phyloP scores from a whole-genome alignment of 225 moss, liverwort and hornwort species.

The Sphagnum contortum region DNA sequence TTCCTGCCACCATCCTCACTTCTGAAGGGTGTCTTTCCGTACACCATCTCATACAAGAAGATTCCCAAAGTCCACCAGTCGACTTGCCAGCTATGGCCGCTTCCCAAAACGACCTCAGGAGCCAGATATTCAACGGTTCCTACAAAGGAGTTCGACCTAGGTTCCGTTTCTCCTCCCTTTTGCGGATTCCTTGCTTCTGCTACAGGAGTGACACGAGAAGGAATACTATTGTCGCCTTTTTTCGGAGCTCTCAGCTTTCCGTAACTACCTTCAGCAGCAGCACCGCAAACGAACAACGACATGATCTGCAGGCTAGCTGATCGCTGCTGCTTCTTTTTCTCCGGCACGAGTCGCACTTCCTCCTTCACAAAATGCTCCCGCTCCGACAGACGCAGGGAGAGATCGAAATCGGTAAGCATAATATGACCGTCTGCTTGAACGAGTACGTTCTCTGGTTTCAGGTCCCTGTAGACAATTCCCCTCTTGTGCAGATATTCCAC shows the following conservation, averaged over 20 bases:
- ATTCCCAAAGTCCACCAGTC: constrained; percentile 55
- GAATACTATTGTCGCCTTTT: too few species aligned
- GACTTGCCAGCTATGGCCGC: constrained; percentile 34
- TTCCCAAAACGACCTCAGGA: constrained; percentile 39
- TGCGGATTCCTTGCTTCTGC: constrained; percentile 1
- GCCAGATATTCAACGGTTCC: constrained; percentile 47
- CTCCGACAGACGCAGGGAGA: constrained; percentile 23
- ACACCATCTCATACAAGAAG: constrained; percentile 34
- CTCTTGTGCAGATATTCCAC: constrained; percentile 36
- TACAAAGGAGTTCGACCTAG: constrained; percentile 30
- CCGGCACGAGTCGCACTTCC: constrained; percentile 9
- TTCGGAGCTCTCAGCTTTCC: too few species aligned
- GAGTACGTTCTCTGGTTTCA: constrained; percentile 56
- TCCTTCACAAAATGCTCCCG: neutral
- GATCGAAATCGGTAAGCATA: constrained; percentile 50
- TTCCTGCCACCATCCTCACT: constrained; percentile 19
- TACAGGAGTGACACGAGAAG: constrained; percentile 18
- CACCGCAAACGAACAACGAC: too few species aligned
- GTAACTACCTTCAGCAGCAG: too few species aligned
- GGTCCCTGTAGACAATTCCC: constrained; percentile 39
- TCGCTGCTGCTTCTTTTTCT: constrained; percentile 4
- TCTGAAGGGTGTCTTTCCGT: constrained; percentile 42
- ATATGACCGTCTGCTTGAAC: constrained; percentile 32
- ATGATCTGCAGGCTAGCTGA: neutral
- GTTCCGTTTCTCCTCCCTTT: constrained; percentile 3